Conservation (phyloP, 2,329 filamentous ascomycete genomes). For the Calonectria pseudoturangicola region DNA sequence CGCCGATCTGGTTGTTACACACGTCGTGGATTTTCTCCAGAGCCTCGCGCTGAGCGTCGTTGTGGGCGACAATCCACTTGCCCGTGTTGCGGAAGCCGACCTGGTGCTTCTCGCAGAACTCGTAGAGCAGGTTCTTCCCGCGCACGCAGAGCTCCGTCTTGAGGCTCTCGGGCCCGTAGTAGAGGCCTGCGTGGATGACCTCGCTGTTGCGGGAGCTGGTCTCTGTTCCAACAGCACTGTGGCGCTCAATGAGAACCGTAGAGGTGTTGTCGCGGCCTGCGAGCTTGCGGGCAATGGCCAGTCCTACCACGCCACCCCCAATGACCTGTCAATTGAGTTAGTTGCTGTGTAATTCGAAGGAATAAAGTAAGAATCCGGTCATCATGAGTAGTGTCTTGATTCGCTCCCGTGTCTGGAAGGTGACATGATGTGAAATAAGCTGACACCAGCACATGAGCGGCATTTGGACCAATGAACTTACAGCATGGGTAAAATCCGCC, state of each 20-base stretch:
- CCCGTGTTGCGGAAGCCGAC: slow-evolving; percentile 86
- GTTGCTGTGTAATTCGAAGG: neutral
- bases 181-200: slow-evolving; percentile 96
- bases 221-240: slow-evolving; percentile 85
- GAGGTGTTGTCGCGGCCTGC: slow-evolving; percentile 77
- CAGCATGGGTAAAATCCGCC: slow-evolving; percentile 69
- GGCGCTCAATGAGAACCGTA: slow-evolving; percentile 88
- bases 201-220: slow-evolving; percentile 94
- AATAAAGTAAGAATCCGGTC: neutral
- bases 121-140: slow-evolving; percentile 86
- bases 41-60: slow-evolving; percentile 79
- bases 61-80: slow-evolving; percentile 97
- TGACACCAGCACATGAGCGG: slow-evolving; percentile 9
- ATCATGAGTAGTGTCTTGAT: neutral
- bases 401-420: neutral
- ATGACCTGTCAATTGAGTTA: slow-evolving; percentile 65
- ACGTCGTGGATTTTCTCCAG: slow-evolving; percentile 71
- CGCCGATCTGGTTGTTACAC: slow-evolving; percentile 64
- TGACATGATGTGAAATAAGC: slow-evolving; percentile 19
- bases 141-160: slow-evolving; percentile 90
- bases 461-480: slow-evolving; percentile 54
- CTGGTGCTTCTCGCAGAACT: slow-evolving; percentile 79
- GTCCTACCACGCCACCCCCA: slow-evolving; percentile 81
- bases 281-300: slow-evolving; percentile 85
- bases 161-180: slow-evolving; percentile 85